Evolutionary conservation across 2,329 filamentous ascomycete species (phyloP), one percentile per base, ranked within the genome.

Genomic region (Clonostachys rhizophaga): DNA sequence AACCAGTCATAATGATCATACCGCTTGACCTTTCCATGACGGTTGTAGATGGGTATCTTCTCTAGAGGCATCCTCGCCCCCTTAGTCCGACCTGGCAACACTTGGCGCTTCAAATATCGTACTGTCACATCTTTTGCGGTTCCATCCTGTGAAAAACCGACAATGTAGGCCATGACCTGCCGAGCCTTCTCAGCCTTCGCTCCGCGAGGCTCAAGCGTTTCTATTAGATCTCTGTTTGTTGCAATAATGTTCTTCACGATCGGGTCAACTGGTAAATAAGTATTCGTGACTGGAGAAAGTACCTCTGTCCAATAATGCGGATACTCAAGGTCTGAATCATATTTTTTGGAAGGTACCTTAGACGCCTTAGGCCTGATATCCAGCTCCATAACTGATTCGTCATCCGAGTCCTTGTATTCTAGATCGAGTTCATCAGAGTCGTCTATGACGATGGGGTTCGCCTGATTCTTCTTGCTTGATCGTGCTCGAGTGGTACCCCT

Each of bases 221-320:
- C 79, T 11, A 91, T 67, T 7, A 89, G 74, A 34, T 94, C 87
- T 47, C 86, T 72, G 35, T 81, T 91, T 0, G 82, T 86, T 2
- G 85, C 88, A 17, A 94, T 74, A 3, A 86, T 58, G 18, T 78
- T 81, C 47, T 81, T 84, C 44, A 91, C 79, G 6, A 89, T 71
- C 0, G 89, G 77, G 49, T 96, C 91, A 3, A 96, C 86, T 0
- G 91, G 78, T 9, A 94, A 76, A 48, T 87, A 91, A 43, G 82
- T 89, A 46, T 89, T 81, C 0, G 89, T 92, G 5, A 89, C 75
- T 3, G 90, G 87, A 0, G 91, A 96, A 3, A 94, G 73, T 4
- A 89, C 86, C 64, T 99, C 94, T 0, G 87, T 87, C 94, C 94
- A 99, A 64, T 97, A 97, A 44, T 88, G 86, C 2, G 94, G 91